phyloP scores from a whole-genome alignment of 257 asterid species.

The Thymus quinquecostatus region DNA sequence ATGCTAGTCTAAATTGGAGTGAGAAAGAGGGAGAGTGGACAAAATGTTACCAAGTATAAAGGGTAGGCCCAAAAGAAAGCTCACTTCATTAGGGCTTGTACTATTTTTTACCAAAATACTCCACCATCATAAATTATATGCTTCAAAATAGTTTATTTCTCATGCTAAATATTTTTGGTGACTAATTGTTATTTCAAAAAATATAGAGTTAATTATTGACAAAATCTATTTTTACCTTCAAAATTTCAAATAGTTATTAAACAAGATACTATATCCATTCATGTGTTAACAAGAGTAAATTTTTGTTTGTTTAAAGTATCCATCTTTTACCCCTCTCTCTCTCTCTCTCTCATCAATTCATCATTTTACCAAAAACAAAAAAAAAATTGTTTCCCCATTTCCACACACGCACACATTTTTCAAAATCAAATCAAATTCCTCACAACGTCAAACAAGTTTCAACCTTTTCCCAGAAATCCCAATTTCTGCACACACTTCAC shows the following conservation, averaged over 20 bases:
- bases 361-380: conserved; percentile 31
- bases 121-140: background rate
- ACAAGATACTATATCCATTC: background rate
- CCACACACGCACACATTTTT: conserved; percentile 20
- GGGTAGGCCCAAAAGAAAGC: conserved; percentile 32
- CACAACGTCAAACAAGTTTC: conserved; percentile 46
- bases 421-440: conserved; percentile 49
- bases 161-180: background rate
- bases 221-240: background rate
- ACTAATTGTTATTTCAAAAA: background rate
- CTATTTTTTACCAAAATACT: background rate
- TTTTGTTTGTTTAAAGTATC: background rate
- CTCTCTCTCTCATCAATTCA: conserved; percentile 17
- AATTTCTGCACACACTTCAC: conserved; percentile 34
- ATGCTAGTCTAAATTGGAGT: too few species aligned
- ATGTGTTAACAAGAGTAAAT: too few species aligned
- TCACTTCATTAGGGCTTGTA: conserved; percentile 9
- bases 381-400: conserved; percentile 26
- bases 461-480: conserved; percentile 25
- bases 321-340: conserved; percentile 2
- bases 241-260: background rate
- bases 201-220: background rate
- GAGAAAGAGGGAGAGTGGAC: too few species aligned
- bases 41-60: background rate
- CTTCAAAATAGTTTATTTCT: background rate